phyloP scores from a whole-genome alignment of 176 grass and related monocot species.

The Poa pratensis region DNA sequence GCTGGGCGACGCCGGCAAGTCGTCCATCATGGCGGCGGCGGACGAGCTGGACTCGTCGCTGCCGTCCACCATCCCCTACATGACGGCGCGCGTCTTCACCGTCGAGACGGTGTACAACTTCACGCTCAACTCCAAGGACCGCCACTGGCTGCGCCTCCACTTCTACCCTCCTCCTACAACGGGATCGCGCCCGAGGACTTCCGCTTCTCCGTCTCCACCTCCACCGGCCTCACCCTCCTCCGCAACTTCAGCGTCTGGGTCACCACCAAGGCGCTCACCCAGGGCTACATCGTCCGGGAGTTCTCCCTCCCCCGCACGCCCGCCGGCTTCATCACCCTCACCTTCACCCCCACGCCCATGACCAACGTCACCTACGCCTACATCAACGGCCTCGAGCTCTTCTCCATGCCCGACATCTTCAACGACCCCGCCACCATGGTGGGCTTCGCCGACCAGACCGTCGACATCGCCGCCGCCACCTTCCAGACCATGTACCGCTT shows the following conservation, averaged over 20 bases:
- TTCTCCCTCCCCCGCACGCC: slow-evolving; percentile 61
- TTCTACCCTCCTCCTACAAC: slow-evolving; percentile 85
- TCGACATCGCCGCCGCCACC: slow-evolving; percentile 43
- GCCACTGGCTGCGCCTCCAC: slow-evolving; percentile 82
- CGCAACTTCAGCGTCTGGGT: slow-evolving; percentile 74
- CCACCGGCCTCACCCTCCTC: slow-evolving; percentile 63
- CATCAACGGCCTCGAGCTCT: slow-evolving; percentile 79
- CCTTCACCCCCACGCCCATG: slow-evolving; percentile 57
- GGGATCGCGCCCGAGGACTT: slow-evolving; percentile 50
- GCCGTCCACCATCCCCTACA: slow-evolving; percentile 72
- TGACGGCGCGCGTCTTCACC: slow-evolving; percentile 80
- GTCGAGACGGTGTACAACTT: slow-evolving; percentile 63
- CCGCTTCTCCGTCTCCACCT: slow-evolving; percentile 68
- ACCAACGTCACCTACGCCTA: slow-evolving; percentile 74
- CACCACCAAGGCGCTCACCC: slow-evolving; percentile 67
- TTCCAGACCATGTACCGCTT: slow-evolving; percentile 81
- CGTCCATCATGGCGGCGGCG: slow-evolving; percentile 44
- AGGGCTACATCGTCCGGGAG: slow-evolving; percentile 69
- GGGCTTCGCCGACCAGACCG: slow-evolving; percentile 72
- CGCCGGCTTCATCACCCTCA: slow-evolving; percentile 53
- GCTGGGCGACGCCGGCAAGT: slow-evolving; percentile 57
- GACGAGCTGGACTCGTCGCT: slow-evolving; percentile 64
- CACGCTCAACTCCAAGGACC: slow-evolving; percentile 52
- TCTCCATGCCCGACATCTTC: slow-evolving; percentile 81
- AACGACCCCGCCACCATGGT: slow-evolving; percentile 56